Conservation (phyloP, 2,329 filamentous ascomycete genomes). For the Ophiobolus disseminans region DNA sequence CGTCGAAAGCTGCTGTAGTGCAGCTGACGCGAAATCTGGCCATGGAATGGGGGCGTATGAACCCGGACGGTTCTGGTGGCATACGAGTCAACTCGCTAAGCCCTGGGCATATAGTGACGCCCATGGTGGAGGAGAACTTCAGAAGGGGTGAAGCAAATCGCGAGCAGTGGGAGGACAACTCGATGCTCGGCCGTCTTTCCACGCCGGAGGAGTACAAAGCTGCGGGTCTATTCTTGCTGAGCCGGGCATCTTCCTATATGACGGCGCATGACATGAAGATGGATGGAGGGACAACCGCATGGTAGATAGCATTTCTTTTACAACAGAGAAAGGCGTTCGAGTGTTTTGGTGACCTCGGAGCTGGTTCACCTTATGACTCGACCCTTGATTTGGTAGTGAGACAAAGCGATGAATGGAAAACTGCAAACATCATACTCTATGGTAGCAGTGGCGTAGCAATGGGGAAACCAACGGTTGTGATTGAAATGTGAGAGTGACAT, state of each 20-base stretch:
- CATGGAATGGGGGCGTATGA: slow-evolving; percentile 65
- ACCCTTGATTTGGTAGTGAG: too few species aligned
- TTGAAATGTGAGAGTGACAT: not conserved
- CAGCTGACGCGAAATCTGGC: slow-evolving; percentile 74
- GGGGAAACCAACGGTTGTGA: not conserved
- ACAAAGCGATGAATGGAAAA: not conserved
- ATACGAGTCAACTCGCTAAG: slow-evolving; percentile 82
- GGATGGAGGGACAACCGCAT: slow-evolving; percentile 45
- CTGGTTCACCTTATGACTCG: too few species aligned
- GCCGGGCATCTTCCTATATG: slow-evolving; percentile 47
- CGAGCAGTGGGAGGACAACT: slow-evolving; percentile 76
- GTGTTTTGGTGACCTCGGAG: too few species aligned
- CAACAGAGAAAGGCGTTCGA: too few species aligned
- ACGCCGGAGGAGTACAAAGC: slow-evolving; percentile 46
- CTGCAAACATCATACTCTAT: too few species aligned
- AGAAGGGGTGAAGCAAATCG: slow-evolving; percentile 69
- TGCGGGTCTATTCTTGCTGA: slow-evolving; percentile 44
- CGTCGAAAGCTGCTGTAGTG: slow-evolving; percentile 75
- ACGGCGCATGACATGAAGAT: slow-evolving; percentile 44
- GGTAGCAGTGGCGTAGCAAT: too few species aligned
- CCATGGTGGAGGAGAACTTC: slow-evolving; percentile 83
- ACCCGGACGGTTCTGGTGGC: slow-evolving; percentile 61
- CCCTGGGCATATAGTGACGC: slow-evolving; percentile 78
- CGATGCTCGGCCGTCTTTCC: slow-evolving; percentile 69
- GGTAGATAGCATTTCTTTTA: slow-evolving; percentile 32